These are phyloP conservation scores for Sporobolomyces roseus DNA, from an alignment of 768 basidiomycete species.

Conservation along the genomic window DNA sequence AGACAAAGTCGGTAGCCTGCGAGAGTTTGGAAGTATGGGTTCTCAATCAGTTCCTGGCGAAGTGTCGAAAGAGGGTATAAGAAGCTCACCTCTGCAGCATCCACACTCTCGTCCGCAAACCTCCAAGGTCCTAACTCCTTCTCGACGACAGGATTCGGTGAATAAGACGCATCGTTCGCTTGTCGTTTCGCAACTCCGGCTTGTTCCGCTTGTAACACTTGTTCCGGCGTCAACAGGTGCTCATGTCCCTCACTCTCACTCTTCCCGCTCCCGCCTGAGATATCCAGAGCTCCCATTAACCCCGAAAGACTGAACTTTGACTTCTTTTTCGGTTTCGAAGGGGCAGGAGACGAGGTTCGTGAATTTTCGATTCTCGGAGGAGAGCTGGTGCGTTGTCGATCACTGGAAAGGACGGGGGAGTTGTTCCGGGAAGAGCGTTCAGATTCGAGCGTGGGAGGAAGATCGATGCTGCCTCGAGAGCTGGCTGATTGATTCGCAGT, in stretches of 20 bases:
- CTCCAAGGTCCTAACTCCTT: constrained; percentile 25
- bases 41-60: background rate
- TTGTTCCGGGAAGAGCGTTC: background rate
- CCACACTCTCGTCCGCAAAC: constrained; percentile 21
- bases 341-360: background rate
- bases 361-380: background rate
- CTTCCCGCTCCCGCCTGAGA: background rate
- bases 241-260: background rate
- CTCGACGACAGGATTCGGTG: background rate
- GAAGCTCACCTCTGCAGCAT: constrained; percentile 17
- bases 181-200: background rate
- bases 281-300: constrained; percentile 10
- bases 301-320: constrained; percentile 24
- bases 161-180: constrained; percentile 9
- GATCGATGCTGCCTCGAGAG: background rate
- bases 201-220: background rate
- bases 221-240: constrained; percentile 3
- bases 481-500: background rate
- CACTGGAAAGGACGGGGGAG: background rate
- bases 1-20: constrained; percentile 43
- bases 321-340: constrained; percentile 18
- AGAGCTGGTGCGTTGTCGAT: background rate
- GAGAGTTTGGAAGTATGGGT: background rate
- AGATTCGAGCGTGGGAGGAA: background rate
- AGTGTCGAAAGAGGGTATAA: too few species aligned